Evolutionary conservation across 164 flowering plant genomes (phyloP), one percentile per base, ranked within the genome.

Genomic region (Nymphaea thermarum): DNA sequence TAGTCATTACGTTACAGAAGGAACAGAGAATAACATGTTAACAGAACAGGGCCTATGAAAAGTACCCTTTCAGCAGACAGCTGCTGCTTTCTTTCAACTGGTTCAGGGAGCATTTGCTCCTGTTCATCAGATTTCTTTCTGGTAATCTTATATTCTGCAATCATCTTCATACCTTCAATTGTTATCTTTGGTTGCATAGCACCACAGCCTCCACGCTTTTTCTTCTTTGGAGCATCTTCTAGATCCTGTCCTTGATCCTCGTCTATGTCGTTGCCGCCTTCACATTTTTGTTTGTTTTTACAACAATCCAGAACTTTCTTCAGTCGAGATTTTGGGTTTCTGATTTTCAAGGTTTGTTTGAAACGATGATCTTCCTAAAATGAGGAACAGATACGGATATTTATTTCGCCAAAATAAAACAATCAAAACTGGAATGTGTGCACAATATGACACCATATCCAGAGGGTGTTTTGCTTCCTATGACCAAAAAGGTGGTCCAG

Each of bases 101-200:
- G 99, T 78, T 95, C 99, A 72, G 98, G 98, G 74, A 92, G 85
- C 63, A 55, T 55, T 70, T 92, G 99, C 44, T 95, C 99, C 71
- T 68, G 88, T 60, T 94, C 98, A 77, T 90, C 99, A 75, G 43
- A 84, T 77, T 90, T 95, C 86, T 95, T 95, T 81, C 88, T 86
- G 65, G 78, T 84, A 53, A 77, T 71, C 80, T 92, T 95, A 81
- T 92, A 95, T 71, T 95, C 99, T 6, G 99, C 99, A 76, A 88
- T 76, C 87, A 95, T 95, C 78, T 95, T 95, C 99, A 95, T 92
- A 69, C 99, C 99, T 70, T 95, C 99, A 68, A 90, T 84, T 47
- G 90, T 80, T 63, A 95, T 73, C 81, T 86, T 92, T 66, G 99
- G 99, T 74, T 91, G 99, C 84, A 87, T 97, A 61, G 99, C 94